Conservation (phyloP, 352 stramenopile species). For the Pythium biforme region DNA sequence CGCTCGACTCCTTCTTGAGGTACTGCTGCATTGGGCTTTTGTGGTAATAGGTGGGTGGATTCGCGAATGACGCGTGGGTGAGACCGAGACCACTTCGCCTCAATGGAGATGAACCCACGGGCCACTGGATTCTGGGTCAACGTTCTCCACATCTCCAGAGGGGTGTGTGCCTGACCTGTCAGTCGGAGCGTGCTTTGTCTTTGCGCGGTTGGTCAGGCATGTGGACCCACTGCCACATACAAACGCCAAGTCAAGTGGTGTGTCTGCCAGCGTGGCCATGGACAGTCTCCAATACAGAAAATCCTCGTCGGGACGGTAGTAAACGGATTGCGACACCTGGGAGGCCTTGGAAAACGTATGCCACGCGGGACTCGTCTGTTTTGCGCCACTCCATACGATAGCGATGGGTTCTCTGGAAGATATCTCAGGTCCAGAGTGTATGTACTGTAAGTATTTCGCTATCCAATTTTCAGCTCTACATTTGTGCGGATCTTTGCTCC, state of each 20-base stretch:
- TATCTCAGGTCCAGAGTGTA: background rate
- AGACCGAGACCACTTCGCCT: no score
- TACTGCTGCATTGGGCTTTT: background rate
- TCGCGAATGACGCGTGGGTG: background rate
- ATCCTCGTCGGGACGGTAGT: no score
- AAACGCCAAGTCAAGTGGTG: background rate
- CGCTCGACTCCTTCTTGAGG: constrained; percentile 6
- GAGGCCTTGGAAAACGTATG: no score
- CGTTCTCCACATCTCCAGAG: no score
- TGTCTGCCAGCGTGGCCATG: background rate
- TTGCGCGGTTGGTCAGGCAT: background rate
- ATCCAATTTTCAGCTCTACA: no score
- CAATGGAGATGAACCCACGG: background rate
- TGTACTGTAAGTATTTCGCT: no score
- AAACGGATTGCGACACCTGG: no score
- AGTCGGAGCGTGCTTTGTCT: background rate
- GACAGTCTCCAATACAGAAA: no score
- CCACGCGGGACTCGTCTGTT: no score
- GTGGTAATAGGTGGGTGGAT: no score
- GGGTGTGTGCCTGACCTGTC: background rate
- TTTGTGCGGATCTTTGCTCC: no score
- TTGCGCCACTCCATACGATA: no score
- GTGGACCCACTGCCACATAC: background rate
- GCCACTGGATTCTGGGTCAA: background rate
- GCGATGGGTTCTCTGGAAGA: background rate